These are phyloP conservation scores for Trifolium dubium DNA, from an alignment of 306 rosid genomes.

Conservation along the genomic window DNA sequence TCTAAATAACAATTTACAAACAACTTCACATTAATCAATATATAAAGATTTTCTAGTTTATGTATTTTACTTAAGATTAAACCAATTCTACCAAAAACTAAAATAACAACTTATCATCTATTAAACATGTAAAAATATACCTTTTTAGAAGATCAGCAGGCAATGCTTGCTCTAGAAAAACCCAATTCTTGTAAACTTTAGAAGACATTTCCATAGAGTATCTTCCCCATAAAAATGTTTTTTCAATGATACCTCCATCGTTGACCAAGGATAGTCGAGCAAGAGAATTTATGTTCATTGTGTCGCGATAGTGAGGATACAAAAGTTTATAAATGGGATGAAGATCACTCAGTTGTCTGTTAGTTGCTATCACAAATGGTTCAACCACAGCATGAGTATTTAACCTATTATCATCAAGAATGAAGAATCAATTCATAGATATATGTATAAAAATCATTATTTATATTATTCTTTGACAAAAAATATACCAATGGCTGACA, in stretches of 20 bases:
- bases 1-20: conserved; percentile 44
- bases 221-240: conserved; percentile 42
- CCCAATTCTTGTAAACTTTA: conserved; percentile 42
- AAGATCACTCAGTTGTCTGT: conserved; percentile 40
- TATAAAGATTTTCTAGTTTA: not conserved
- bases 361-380: conserved; percentile 54
- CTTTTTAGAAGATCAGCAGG: conserved; percentile 49
- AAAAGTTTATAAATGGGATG: conserved; percentile 46
- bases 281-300: conserved; percentile 49
- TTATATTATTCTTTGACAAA: not conserved
- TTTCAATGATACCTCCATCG: conserved; percentile 40
- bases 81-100: not conserved
- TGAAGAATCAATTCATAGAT: not conserved
- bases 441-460: not conserved
- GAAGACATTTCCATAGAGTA: conserved; percentile 49
- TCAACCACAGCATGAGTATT: conserved; percentile 74
- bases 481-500: conserved; percentile 62
- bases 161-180: conserved; percentile 41
- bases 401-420: conserved; percentile 50
- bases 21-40: not conserved
- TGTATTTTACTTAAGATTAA: not conserved
- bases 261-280: conserved; percentile 39
- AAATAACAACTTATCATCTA: not conserved
- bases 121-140: conserved; percentile 3
- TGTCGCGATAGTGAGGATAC: conserved; percentile 50